These are phyloP conservation scores for Fusarium mangiferae DNA, from an alignment of 2,329 filamentous ascomycete species.

Conservation along the genomic window DNA sequence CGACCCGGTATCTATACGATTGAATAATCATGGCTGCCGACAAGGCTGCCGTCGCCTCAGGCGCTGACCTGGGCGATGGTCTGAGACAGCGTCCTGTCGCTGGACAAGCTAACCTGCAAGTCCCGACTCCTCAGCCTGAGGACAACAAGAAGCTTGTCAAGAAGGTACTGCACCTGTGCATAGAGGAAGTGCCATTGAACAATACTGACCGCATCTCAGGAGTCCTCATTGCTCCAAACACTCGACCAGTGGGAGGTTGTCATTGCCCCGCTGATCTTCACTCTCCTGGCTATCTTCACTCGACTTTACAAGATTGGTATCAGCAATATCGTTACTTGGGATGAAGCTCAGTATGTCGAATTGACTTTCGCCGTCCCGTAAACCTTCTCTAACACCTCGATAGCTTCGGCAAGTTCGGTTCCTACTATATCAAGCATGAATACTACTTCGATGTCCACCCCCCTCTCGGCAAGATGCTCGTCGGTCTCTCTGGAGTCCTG, in stretches of 20 bases:
- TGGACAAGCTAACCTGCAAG: constrained; percentile 49
- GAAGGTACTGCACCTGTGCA: constrained; percentile 57
- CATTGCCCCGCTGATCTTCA: constrained; percentile 70
- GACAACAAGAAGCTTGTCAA: constrained; percentile 69
- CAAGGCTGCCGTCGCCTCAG: constrained; percentile 67
- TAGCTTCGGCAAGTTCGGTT: constrained; percentile 96
- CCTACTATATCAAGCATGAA: constrained; percentile 98
- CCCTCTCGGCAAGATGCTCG: constrained; percentile 97
- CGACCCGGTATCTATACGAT: constrained; percentile 21
- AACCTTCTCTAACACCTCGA: constrained; percentile 33
- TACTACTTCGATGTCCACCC: constrained; percentile 97
- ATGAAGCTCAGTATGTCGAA: constrained; percentile 69
- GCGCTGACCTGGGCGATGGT: constrained; percentile 67
- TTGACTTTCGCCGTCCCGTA: not conserved
- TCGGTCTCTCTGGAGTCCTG: constrained; percentile 93
- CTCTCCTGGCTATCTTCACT: constrained; percentile 71
- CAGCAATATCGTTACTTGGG: constrained; percentile 74
- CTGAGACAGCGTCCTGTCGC: constrained; percentile 65
- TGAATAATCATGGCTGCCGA: constrained; percentile 62
- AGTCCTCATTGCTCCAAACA: constrained; percentile 68
- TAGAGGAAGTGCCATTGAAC: not conserved
- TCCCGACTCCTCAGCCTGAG: constrained; percentile 58
- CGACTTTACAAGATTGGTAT: constrained; percentile 76
- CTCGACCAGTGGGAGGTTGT: constrained; percentile 73
- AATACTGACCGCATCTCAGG: constrained; percentile 48